Conservation (phyloP, 257 asterid genomes). For the Apocynum venetum region DNA sequence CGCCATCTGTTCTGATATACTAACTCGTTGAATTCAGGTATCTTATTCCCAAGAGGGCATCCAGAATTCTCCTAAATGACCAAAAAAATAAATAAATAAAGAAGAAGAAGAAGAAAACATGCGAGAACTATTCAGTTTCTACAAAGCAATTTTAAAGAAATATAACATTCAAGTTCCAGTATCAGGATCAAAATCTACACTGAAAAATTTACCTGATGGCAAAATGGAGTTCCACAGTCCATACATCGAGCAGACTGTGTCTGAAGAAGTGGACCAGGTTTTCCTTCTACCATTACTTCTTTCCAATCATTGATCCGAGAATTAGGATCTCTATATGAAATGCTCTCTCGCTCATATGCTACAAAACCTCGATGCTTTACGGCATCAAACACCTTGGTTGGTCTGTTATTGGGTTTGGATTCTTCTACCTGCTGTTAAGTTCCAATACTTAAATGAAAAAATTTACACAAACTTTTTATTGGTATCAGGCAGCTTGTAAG, state of each 20-base stretch:
- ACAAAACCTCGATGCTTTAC: slow-evolving; percentile 86
- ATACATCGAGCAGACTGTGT: slow-evolving; percentile 99
- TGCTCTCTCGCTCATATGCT: slow-evolving; percentile 84
- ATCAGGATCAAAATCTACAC: background rate
- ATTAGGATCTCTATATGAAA: slow-evolving; percentile 79
- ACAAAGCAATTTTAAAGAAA: background rate
- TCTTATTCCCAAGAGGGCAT: slow-evolving; percentile 98
- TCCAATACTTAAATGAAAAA: background rate
- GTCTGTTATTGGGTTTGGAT: slow-evolving; percentile 44
- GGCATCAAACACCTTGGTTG: slow-evolving; percentile 67
- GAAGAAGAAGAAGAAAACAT: too few relatives aligned
- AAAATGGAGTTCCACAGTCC: slow-evolving; percentile 99
- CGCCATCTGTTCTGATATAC: slow-evolving; percentile 99
- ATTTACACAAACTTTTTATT: background rate
- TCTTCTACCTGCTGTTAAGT: slow-evolving; percentile 63
- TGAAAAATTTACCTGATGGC: slow-evolving; percentile 69
- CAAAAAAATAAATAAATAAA: background rate
- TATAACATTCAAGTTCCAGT: background rate
- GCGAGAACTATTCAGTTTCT: background rate
- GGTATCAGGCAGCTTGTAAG: background rate
- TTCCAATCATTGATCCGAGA: slow-evolving; percentile 83
- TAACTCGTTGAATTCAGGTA: slow-evolving; percentile 96
- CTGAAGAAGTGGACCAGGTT: slow-evolving; percentile 83
- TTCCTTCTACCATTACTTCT: slow-evolving; percentile 78
- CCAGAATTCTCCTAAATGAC: slow-evolving; percentile 85